Conservation (phyloP, 257 asterid species). For the Cordia subcordata region DNA sequence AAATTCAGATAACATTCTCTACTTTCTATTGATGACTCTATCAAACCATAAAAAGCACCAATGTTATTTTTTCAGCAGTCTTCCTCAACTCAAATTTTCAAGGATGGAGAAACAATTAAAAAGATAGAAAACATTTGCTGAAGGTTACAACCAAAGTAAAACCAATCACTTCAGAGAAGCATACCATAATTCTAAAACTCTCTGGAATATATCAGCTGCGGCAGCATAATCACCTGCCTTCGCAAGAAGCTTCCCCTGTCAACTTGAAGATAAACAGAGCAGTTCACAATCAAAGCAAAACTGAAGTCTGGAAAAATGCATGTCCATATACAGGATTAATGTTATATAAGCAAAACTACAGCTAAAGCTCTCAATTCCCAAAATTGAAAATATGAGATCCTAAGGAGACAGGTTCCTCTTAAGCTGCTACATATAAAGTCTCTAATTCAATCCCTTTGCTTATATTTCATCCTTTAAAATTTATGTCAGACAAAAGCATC, state of each 20-base stretch:
- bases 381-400: too few species aligned
- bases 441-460: too few species aligned
- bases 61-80: too few species aligned
- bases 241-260: conserved; percentile 99
- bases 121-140: neutral
- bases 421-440: too few species aligned
- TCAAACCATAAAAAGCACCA: too few species aligned
- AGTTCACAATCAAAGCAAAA: conserved; percentile 35
- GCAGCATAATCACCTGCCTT: conserved; percentile 83
- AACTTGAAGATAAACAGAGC: conserved; percentile 78
- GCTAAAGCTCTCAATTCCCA: neutral
- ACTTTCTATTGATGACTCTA: too few species aligned
- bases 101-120: neutral
- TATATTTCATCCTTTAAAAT: too few species aligned
- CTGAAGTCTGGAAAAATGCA: conserved; percentile 10
- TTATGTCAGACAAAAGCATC: too few species aligned
- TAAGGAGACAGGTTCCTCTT: too few species aligned
- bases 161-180: conserved; percentile 19
- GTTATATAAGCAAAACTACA: neutral
- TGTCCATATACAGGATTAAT: neutral
- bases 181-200: conserved; percentile 78
- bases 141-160: neutral
- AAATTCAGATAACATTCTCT: too few species aligned
- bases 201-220: conserved; percentile 75
- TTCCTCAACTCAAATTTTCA: too few species aligned